Conservation (phyloP, 352 stramenopile species). For the Globisporangium solare region DNA sequence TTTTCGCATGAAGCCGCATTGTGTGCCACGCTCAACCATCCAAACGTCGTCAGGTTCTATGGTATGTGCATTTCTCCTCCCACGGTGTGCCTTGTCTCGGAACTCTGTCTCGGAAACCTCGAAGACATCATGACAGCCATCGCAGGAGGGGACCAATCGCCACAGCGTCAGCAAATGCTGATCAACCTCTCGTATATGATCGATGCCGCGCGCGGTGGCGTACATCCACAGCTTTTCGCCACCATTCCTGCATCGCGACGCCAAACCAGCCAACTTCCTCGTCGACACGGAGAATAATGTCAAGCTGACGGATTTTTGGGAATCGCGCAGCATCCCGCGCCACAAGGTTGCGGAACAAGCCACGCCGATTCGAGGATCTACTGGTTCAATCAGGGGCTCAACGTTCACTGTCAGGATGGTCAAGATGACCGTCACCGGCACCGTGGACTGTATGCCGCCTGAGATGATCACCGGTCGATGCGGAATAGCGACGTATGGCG, state of each 20-base stretch:
- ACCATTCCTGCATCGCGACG: conserved; percentile 58
- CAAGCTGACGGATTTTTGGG: conserved; percentile 69
- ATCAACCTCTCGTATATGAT: conserved; percentile 60
- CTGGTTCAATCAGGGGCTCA: too few species aligned
- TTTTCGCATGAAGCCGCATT: conserved; percentile 66
- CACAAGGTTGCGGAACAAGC: background rate
- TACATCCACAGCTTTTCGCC: conserved; percentile 66
- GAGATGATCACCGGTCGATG: conserved; percentile 55
- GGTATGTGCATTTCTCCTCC: conserved; percentile 64
- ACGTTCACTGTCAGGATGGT: conserved; percentile 3
- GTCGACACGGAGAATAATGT: conserved; percentile 42
- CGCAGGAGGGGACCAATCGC: conserved; percentile 6
- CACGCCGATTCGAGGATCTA: too few species aligned
- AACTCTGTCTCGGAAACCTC: conserved; percentile 48
- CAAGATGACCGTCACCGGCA: conserved; percentile 66
- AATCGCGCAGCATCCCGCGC: conserved; percentile 42
- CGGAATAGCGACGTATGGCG: conserved; percentile 45
- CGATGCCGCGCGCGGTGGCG: conserved; percentile 45
- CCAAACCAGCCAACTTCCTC: conserved; percentile 66
- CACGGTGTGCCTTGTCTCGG: conserved; percentile 55
- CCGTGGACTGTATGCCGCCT: conserved; percentile 70
- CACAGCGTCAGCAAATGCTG: conserved; percentile 30
- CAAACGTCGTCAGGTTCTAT: conserved; percentile 63
- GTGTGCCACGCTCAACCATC: conserved; percentile 40
- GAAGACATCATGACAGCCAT: conserved; percentile 35